Percentiles rank a stretch among this genome's conserved stretches.
Conservation (phyloP, 75 land plant genomes). For the Sequoiadendron giganteum region DNA sequence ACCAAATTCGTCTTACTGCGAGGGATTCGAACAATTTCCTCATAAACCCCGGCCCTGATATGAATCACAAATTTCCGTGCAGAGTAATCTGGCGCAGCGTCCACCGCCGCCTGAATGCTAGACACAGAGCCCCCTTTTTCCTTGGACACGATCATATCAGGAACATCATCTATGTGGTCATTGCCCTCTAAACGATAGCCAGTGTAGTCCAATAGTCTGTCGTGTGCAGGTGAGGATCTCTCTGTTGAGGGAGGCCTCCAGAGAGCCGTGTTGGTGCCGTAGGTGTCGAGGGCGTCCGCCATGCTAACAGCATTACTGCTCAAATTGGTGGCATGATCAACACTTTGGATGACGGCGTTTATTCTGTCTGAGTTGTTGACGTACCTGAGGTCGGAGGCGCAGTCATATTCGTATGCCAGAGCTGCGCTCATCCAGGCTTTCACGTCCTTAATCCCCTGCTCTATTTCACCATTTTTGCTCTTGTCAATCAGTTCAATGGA, state of each 20-base stretch:
- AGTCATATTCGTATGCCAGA: conserved; percentile 47
- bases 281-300: conserved; percentile 40
- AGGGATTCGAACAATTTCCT: conserved; percentile 62
- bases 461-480: not conserved
- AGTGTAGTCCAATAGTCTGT: not conserved
- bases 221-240: not conserved
- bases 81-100: conserved; percentile 47
- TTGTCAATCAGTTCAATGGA: not conserved
- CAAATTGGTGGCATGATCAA: conserved; percentile 31
- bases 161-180: not conserved
- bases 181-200: not conserved
- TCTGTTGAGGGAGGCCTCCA: conserved; percentile 57
- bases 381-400: conserved; percentile 56
- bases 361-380: conserved; percentile 24
- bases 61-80: conserved; percentile 38
- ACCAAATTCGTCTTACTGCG: conserved; percentile 51
- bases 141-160: conserved; percentile 22
- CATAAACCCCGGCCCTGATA: conserved; percentile 68
- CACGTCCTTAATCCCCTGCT: not conserved
- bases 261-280: conserved; percentile 21
- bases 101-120: conserved; percentile 65
- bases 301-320: conserved; percentile 75
- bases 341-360: not conserved
- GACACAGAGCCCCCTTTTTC: not conserved
- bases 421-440: conserved; percentile 65